phyloP scores from a whole-genome alignment of 176 grass and related monocot species.

The Hsuehochloa calcarea region DNA sequence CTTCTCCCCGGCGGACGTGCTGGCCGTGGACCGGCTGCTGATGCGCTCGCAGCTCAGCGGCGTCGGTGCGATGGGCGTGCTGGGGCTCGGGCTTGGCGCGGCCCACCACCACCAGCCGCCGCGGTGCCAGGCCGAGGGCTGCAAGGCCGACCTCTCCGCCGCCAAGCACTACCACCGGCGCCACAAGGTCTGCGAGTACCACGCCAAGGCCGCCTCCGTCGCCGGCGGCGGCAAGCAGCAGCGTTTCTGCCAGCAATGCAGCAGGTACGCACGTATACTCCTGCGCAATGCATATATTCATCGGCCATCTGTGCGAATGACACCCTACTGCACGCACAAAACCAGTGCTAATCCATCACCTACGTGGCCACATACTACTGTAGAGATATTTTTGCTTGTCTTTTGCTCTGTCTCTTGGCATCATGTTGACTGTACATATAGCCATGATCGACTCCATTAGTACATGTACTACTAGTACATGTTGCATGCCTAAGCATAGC shows the following conservation, averaged over 20 bases:
- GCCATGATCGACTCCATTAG: background rate
- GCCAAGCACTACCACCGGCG: constrained; percentile 96
- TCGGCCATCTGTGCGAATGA: background rate
- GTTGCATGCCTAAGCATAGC: background rate
- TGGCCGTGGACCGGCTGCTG: constrained; percentile 57
- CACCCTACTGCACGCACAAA: background rate
- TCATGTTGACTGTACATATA: background rate
- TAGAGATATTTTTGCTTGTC: background rate
- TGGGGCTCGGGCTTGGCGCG: constrained; percentile 49
- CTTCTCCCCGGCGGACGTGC: constrained; percentile 62
- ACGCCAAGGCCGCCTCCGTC: constrained; percentile 88
- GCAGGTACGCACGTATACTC: background rate
- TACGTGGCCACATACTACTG: background rate
- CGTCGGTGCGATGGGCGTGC: constrained; percentile 36
- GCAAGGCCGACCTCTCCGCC: constrained; percentile 76
- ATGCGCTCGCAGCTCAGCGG: constrained; percentile 33
- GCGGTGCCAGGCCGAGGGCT: constrained; percentile 81
- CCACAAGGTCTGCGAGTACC: constrained; percentile 99
- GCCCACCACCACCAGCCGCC: constrained; percentile 57
- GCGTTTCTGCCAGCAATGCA: constrained; percentile 99
- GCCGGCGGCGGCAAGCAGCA: constrained; percentile 63
- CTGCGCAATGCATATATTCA: background rate
- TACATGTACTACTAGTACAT: background rate
- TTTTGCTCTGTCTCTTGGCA: background rate
- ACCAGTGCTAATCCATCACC: background rate